These are phyloP conservation scores for Limonomyces culmigenus DNA, from an alignment of 1,284 basidiomycete genomes.

Conservation along the genomic window DNA sequence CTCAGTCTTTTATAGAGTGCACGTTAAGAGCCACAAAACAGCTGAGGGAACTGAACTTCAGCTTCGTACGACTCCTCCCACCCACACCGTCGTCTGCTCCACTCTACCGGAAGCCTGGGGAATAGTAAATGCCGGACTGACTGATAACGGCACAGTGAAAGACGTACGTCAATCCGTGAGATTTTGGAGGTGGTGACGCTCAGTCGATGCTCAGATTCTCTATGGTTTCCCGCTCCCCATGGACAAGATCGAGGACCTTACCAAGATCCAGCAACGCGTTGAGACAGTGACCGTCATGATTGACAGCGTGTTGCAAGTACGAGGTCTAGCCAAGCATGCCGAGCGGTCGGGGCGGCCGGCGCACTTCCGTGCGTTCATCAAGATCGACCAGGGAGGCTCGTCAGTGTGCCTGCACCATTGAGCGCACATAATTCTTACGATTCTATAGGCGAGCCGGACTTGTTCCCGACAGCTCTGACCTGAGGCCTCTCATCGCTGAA, in stretches of 20 bases:
- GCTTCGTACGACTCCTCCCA: conserved; percentile 35
- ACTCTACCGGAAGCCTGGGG: conserved; percentile 69
- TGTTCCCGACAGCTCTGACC: conserved; percentile 29
- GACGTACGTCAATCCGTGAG: conserved; percentile 32
- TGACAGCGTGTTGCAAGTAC: conserved; percentile 61
- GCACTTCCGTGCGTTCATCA: conserved; percentile 66
- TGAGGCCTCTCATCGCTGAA: conserved; percentile 35
- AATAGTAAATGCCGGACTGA: conserved; percentile 50
- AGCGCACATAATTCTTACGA: conserved; percentile 1
- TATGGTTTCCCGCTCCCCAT: conserved; percentile 59
- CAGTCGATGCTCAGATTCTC: conserved; percentile 36
- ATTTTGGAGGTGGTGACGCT: neutral
- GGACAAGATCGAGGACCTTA: conserved; percentile 62
- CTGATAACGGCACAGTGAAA: conserved; percentile 56
- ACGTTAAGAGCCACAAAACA: no score
- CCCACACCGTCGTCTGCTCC: conserved; percentile 54
- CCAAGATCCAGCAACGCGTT: conserved; percentile 31
- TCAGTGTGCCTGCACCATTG: conserved; percentile 19
- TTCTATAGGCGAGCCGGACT: conserved; percentile 65
- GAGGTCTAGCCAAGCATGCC: conserved; percentile 43
- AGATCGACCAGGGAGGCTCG: conserved; percentile 67
- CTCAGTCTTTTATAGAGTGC: no score
- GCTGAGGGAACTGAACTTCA: conserved; percentile 58
- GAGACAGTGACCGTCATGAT: conserved; percentile 52
- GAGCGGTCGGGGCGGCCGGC: conserved; percentile 19